Evolutionary conservation across 257 asterid species (phyloP).

Genomic region (Leonotis leonurus): DNA sequence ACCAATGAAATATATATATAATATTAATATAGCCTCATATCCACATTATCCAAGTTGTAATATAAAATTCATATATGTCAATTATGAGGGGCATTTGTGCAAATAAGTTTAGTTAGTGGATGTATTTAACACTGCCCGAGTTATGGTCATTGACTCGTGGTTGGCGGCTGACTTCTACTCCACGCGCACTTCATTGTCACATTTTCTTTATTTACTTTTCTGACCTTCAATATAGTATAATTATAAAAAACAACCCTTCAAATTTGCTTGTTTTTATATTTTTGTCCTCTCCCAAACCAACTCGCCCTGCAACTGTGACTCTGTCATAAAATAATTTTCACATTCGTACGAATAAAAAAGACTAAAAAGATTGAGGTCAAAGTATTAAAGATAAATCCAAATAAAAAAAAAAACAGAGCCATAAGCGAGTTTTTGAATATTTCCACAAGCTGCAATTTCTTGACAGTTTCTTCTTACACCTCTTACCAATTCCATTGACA

Average conservation of each 20-base stretch:
- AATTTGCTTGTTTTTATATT: neutral
- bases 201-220: neutral
- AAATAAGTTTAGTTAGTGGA: neutral
- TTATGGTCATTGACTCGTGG: neutral
- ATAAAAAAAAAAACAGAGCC: neutral
- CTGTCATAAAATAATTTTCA: too few relatives aligned
- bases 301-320: too few relatives aligned
- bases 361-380: neutral
- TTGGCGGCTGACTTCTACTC: neutral
- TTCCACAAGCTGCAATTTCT: constrained; percentile 28
- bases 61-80: neutral
- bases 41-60: too few relatives aligned
- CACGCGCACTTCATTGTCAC: neutral
- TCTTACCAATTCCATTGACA: constrained; percentile 19
- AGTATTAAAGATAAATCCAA: too few relatives aligned
- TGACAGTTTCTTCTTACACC: constrained; percentile 18
- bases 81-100: neutral
- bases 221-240: neutral
- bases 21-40: too few relatives aligned
- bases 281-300: neutral
- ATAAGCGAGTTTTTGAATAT: constrained; percentile 24
- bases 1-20: too few relatives aligned
- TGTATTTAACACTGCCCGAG: neutral
- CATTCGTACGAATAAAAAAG: too few relatives aligned
- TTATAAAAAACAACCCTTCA: neutral